A percentile compares a stretch with the other conserved stretches of the same genome.
Conservation (phyloP, 768 basidiomycete species). For the Collybia sordida region DNA sequence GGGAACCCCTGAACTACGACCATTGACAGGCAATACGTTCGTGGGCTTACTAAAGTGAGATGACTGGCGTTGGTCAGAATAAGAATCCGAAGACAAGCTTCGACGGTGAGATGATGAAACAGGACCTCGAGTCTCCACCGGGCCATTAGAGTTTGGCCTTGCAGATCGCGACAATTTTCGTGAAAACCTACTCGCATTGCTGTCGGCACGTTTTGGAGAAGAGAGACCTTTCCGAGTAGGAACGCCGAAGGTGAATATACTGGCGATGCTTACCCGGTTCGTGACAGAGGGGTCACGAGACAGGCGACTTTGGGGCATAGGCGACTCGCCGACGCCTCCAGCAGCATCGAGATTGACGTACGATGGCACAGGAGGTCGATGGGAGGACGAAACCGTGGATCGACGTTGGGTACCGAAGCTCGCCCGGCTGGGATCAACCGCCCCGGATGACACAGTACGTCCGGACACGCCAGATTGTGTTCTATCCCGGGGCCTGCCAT, state of each 20-base stretch:
- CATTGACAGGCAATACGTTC: background rate
- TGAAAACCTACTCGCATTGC: background rate
- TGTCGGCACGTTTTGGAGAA: constrained; percentile 1
- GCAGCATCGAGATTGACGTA: constrained; percentile 45
- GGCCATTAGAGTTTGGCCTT: background rate
- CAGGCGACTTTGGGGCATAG: constrained; percentile 37
- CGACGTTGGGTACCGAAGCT: constrained; percentile 30
- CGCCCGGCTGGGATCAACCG: constrained; percentile 33
- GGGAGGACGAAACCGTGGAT: constrained; percentile 33
- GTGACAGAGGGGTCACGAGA: constrained; percentile 18
- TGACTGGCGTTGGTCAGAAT: background rate
- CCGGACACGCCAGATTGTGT: constrained; percentile 43
- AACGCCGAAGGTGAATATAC: constrained; percentile 49
- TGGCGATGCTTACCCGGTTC: constrained; percentile 53
- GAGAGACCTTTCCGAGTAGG: constrained; percentile 11
- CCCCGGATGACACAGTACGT: constrained; percentile 37
- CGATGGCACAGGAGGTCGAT: constrained; percentile 34
- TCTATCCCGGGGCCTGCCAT: constrained; percentile 28
- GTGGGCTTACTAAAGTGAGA: background rate
- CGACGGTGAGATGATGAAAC: constrained; percentile 8
- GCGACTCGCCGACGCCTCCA: constrained; percentile 70
- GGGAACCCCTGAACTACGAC: constrained; percentile 3
- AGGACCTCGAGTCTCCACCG: background rate
- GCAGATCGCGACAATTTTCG: constrained; percentile 5
- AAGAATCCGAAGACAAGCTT: constrained; percentile 15